These are phyloP conservation scores for Aphanomyces euteiches DNA, from an alignment of 352 stramenopile species.

Conservation along the genomic window DNA sequence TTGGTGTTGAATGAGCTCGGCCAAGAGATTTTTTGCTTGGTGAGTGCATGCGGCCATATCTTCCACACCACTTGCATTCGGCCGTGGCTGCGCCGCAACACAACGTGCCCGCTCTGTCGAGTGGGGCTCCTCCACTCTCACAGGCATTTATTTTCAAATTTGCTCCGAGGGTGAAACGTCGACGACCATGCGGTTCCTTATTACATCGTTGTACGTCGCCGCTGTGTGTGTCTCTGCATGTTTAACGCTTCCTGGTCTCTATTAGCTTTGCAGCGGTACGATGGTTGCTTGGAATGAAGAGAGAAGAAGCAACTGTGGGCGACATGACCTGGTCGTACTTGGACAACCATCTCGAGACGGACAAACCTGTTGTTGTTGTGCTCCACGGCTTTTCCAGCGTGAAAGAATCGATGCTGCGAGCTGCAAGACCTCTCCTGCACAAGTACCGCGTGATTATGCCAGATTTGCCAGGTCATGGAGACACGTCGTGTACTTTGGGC, in stretches of 20 bases:
- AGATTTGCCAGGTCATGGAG: slow-evolving; percentile 62
- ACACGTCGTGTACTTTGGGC: slow-evolving; percentile 43
- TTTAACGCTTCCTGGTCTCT: slow-evolving; percentile 36
- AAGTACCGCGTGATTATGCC: slow-evolving; percentile 58
- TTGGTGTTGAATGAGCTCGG: too few species aligned
- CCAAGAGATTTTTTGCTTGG: too few species aligned
- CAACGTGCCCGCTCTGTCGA: too few species aligned
- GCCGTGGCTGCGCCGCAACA: too few species aligned
- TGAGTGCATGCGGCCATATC: too few species aligned
- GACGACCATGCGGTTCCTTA: too few species aligned
- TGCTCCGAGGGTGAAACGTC: too few species aligned
- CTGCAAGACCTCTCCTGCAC: slow-evolving; percentile 49
- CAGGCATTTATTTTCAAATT: too few species aligned
- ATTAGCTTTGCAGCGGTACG: slow-evolving; percentile 44
- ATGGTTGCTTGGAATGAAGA: slow-evolving; percentile 51
- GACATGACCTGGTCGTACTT: slow-evolving; percentile 74
- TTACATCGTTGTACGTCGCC: neutral
- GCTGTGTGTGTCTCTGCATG: neutral
- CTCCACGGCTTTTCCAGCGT: slow-evolving; percentile 68
- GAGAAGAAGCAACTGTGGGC: slow-evolving; percentile 44
- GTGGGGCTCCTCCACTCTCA: too few species aligned
- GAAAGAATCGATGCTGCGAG: slow-evolving; percentile 63
- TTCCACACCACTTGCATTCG: too few species aligned
- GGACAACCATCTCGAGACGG: slow-evolving; percentile 42
- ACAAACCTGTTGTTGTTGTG: slow-evolving; percentile 55